Evolutionary conservation across 2,329 filamentous ascomycete genomes (phyloP).

Genomic region (Diaporthe eres): DNA sequence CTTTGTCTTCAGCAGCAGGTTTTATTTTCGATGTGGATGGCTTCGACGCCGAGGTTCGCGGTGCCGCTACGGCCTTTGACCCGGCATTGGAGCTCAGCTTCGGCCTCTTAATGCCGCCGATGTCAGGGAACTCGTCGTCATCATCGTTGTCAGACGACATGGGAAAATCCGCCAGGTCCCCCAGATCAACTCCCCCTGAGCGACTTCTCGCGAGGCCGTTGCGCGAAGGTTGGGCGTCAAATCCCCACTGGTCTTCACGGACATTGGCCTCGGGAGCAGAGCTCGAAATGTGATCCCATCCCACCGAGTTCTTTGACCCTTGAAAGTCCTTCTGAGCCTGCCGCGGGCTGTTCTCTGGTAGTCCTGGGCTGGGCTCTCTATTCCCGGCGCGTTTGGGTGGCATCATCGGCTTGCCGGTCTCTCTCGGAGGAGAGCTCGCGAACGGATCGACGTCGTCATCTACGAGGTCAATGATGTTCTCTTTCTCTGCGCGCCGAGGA

Average conservation of each 20-base stretch:
- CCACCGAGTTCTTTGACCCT: constrained; percentile 46
- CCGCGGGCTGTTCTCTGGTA: constrained; percentile 45
- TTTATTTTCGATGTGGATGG: constrained; percentile 40
- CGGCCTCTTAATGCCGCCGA: constrained; percentile 52
- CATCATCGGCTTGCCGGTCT: constrained; percentile 34
- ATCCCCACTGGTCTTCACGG: constrained; percentile 40
- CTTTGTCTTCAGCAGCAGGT: constrained; percentile 56
- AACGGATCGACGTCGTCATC: constrained; percentile 44
- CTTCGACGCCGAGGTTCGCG: constrained; percentile 43
- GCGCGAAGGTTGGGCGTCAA: constrained; percentile 1
- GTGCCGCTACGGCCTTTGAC: neutral
- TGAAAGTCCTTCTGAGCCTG: constrained; percentile 38
- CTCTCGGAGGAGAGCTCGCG: constrained; percentile 43
- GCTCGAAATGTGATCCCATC: constrained; percentile 68
- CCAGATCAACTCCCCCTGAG: constrained; percentile 51
- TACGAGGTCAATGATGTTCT: constrained; percentile 34
- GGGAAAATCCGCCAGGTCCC: constrained; percentile 49
- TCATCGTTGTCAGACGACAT: constrained; percentile 54
- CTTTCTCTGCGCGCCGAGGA: constrained; percentile 30
- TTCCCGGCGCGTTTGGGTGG: constrained; percentile 15
- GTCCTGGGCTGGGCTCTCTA: constrained; percentile 43
- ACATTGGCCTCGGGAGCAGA: constrained; percentile 60
- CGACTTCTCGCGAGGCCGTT: constrained; percentile 41
- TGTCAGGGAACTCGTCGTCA: constrained; percentile 62
- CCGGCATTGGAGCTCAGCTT: constrained; percentile 35